Evolutionary conservation across 2,329 filamentous ascomycete genomes (phyloP).

Genomic region (Trichophyton equinum): DNA sequence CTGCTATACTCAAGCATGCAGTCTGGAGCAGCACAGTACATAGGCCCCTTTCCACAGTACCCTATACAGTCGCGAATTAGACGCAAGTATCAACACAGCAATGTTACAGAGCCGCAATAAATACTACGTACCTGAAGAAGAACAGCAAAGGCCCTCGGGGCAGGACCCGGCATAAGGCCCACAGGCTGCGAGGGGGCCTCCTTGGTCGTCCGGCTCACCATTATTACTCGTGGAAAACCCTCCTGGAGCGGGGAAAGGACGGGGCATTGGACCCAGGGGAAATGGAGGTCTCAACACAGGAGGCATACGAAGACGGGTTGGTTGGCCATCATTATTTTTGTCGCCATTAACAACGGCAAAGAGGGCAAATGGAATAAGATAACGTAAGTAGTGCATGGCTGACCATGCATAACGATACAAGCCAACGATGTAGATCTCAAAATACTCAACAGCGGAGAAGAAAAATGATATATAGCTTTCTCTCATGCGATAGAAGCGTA

Average conservation of each 20-base stretch:
- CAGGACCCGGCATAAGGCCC: constrained; percentile 26
- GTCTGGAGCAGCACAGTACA: constrained; percentile 30
- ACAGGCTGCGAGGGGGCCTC: constrained; percentile 15
- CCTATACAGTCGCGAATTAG: constrained; percentile 17
- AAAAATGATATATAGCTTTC: not conserved
- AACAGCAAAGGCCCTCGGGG: constrained; percentile 27
- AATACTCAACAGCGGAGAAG: not conserved
- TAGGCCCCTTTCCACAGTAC: constrained; percentile 26
- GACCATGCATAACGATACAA: not conserved
- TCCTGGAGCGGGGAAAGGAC: constrained; percentile 5
- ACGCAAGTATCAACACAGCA: not conserved
- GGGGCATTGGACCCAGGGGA: constrained; percentile 7
- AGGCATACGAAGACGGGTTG: not conserved
- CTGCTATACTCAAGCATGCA: constrained; percentile 29
- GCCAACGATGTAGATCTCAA: not conserved
- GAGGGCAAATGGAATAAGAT: not conserved
- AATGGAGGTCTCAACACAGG: not conserved
- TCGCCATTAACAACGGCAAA: not conserved
- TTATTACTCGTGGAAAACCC: constrained; percentile 7
- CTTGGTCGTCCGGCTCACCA: not conserved
- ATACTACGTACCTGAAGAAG: constrained; percentile 23
- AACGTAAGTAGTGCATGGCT: not conserved
- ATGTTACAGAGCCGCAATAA: not conserved
- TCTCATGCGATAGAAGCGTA: not conserved
- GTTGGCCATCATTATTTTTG: not conserved